Percentiles rank a stretch among this genome's conserved stretches.
Evolutionary conservation across 2,329 filamentous ascomycete species (phyloP).

Genomic region (Colletotrichum sp.): DNA sequence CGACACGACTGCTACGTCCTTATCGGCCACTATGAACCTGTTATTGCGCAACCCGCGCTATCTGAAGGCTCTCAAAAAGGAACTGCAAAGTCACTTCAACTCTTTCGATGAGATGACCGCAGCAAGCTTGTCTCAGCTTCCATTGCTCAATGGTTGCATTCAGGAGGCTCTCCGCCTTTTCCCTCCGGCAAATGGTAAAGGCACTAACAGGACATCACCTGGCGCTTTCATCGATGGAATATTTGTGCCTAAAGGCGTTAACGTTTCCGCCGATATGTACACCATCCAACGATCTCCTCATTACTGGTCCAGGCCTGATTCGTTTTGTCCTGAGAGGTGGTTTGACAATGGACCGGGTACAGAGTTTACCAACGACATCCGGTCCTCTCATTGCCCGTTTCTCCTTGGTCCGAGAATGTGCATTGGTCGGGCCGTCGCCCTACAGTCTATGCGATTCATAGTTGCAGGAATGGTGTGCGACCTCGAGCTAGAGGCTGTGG

Average conservation of each 20-base stretch:
- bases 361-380: conserved; percentile 25
- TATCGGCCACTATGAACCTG: conserved; percentile 8
- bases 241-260: conserved; percentile 33
- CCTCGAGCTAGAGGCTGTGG: neutral
- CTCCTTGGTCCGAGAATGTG: conserved; percentile 32
- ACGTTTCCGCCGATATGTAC: conserved; percentile 42
- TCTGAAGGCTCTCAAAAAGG: conserved; percentile 33
- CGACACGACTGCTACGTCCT: conserved; percentile 22
- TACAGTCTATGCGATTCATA: neutral
- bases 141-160: conserved; percentile 40
- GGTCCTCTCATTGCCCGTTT: conserved; percentile 30
- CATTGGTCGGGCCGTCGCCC: conserved; percentile 25
- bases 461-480: neutral
- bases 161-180: conserved; percentile 47
- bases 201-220: conserved; percentile 10
- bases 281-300: conserved; percentile 32
- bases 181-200: conserved; percentile 26
- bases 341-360: conserved; percentile 19
- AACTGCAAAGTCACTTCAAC: conserved; percentile 37
- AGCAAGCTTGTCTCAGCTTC: conserved; percentile 27
- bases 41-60: conserved; percentile 18
- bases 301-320: conserved; percentile 33
- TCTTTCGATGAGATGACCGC: conserved; percentile 23
- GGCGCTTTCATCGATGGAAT: conserved; percentile 29
- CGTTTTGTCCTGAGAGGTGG: conserved; percentile 38